phyloP scores from a whole-genome alignment of 805 yeast species.

The Candida ipomoeae region DNA sequence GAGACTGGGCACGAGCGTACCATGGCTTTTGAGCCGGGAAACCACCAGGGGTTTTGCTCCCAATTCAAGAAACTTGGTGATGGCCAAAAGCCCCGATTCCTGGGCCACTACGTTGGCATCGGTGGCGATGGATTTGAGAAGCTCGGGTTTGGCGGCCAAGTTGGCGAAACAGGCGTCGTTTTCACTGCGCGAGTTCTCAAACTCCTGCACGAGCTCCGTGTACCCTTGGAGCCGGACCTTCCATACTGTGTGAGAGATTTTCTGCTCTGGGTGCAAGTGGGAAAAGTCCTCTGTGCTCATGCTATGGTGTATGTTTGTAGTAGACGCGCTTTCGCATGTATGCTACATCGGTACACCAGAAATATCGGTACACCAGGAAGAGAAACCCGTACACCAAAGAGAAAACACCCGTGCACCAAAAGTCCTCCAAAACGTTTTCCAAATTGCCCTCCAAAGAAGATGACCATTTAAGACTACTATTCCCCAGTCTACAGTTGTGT shows the following conservation, averaged over 20 bases:
- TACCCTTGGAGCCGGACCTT: conserved; percentile 81
- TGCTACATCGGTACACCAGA: neutral
- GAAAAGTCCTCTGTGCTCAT: conserved; percentile 52
- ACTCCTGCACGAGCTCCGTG: conserved; percentile 53
- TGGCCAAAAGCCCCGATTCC: conserved; percentile 66
- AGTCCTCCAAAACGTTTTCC: too few relatives aligned
- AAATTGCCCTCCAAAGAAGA: too few relatives aligned
- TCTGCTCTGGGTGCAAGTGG: conserved; percentile 59
- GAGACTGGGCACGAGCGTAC: conserved; percentile 44
- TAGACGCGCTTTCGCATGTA: conserved; percentile 5
- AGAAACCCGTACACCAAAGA: neutral
- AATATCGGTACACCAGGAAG: neutral
- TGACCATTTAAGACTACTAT: too few relatives aligned
- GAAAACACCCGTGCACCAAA: neutral
- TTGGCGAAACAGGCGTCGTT: conserved; percentile 52
- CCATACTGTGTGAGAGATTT: conserved; percentile 57
- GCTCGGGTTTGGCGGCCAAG: conserved; percentile 49
- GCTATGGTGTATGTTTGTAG: conserved; percentile 7
- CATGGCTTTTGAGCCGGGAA: conserved; percentile 33
- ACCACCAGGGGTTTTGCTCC: conserved; percentile 47
- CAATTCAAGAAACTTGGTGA: conserved; percentile 51
- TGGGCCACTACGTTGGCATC: conserved; percentile 92
- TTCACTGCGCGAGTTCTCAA: conserved; percentile 51
- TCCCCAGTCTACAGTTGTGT: too few relatives aligned
- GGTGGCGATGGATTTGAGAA: conserved; percentile 54